phyloP scores from a whole-genome alignment of 2,329 filamentous ascomycete genomes.

The Geosmithia flava region DNA sequence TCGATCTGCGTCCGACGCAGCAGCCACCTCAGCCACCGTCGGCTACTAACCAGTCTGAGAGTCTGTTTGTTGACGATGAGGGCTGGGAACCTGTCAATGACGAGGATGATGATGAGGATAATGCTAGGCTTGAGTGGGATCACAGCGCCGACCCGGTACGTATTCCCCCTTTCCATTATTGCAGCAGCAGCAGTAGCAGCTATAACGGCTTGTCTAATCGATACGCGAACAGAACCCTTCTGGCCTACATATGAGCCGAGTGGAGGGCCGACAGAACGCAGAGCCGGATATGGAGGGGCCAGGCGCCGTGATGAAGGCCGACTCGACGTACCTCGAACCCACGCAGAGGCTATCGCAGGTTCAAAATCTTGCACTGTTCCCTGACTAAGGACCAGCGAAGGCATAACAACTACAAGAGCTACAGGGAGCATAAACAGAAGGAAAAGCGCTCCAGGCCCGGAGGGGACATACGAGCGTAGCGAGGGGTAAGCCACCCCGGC shows the following conservation, averaged over 20 bases:
- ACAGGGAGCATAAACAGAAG: not conserved
- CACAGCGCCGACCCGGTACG: slow-evolving; percentile 51
- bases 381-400: slow-evolving; percentile 13
- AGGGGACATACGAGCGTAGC: too few species aligned
- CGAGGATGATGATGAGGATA: slow-evolving; percentile 49
- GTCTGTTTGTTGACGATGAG: slow-evolving; percentile 66
- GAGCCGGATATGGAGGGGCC: slow-evolving; percentile 8
- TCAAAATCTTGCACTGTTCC: slow-evolving; percentile 30
- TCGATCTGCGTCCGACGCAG: slow-evolving; percentile 36
- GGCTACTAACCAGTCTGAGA: slow-evolving; percentile 49
- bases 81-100: slow-evolving; percentile 57
- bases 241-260: slow-evolving; percentile 28
- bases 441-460: too few species aligned
- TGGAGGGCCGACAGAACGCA: slow-evolving; percentile 11
- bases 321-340: slow-evolving; percentile 41
- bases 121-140: slow-evolving; percentile 62
- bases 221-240: slow-evolving; percentile 25
- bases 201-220: not conserved
- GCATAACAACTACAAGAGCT: not conserved
- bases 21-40: slow-evolving; percentile 25
- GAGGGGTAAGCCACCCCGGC: too few species aligned
- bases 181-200: too few species aligned
- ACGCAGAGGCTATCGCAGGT: slow-evolving; percentile 66
- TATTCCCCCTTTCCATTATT: slow-evolving; percentile 3
- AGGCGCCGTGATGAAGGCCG: slow-evolving; percentile 9